Percentiles rank a stretch among this genome's conserved stretches.
Conservation (phyloP, 2,329 filamentous ascomycete species). For the Lasiodiplodia hormozganensis region DNA sequence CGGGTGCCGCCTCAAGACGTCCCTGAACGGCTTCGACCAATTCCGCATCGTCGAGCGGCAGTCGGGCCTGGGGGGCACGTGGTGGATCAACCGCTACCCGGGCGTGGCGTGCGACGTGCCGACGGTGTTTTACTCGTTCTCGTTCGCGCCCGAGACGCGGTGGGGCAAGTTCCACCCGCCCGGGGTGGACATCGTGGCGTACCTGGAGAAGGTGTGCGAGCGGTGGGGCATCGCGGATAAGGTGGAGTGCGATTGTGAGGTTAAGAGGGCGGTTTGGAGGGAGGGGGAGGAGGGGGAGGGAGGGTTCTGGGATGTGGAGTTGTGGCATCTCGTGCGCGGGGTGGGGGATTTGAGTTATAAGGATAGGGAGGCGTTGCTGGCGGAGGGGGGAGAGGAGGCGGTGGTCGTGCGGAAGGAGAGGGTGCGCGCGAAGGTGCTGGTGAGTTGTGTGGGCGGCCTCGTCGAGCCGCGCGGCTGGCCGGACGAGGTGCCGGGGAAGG, state of each 20-base stretch:
- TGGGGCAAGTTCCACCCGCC: constrained; percentile 60
- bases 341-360: constrained; percentile 60
- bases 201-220: constrained; percentile 61
- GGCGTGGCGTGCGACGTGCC: constrained; percentile 64
- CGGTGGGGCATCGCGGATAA: constrained; percentile 62
- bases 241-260: constrained; percentile 64
- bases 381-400: constrained; percentile 53
- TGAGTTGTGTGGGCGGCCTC: constrained; percentile 62
- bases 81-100: constrained; percentile 68
- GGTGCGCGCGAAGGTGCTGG: constrained; percentile 61
- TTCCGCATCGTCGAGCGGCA: constrained; percentile 68
- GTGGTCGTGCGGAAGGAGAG: constrained; percentile 60
- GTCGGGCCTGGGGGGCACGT: constrained; percentile 67
- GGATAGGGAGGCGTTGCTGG: constrained; percentile 54
- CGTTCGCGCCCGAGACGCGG: constrained; percentile 59
- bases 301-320: constrained; percentile 61
- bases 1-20: constrained; percentile 64
- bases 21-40: constrained; percentile 64
- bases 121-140: constrained; percentile 63
- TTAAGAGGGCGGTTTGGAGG: constrained; percentile 51
- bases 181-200: constrained; percentile 59
- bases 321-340: constrained; percentile 59
- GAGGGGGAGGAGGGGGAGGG: no score
- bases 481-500: constrained; percentile 58
- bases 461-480: constrained; percentile 62